Evolutionary conservation across 768 basidiomycete genomes (phyloP).

Genomic region (Tricholoma sp.): DNA sequence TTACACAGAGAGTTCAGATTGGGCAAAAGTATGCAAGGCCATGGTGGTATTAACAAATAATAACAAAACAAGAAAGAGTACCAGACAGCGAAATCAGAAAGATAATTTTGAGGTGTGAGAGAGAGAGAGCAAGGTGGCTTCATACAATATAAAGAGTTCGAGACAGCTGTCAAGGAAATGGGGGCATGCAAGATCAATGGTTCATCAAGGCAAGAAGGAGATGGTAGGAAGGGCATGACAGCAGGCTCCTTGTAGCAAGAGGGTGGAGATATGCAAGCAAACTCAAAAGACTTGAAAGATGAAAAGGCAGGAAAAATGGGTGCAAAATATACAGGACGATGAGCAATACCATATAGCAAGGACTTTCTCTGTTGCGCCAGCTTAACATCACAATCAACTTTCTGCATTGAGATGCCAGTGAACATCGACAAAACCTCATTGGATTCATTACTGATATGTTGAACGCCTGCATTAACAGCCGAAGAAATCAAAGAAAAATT

Average conservation of each 20-base stretch:
- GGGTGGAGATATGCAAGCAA: too few species aligned
- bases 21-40: too few species aligned
- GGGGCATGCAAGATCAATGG: background rate
- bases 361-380: background rate
- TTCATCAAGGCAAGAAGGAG: too few species aligned
- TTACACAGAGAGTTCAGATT: too few species aligned
- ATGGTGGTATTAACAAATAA: constrained; percentile 1
- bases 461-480: background rate
- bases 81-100: background rate
- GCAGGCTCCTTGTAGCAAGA: background rate
- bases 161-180: background rate
- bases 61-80: too few species aligned
- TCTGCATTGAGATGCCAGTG: background rate
- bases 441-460: background rate
- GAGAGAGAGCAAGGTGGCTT: too few species aligned
- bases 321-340: too few species aligned
- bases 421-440: background rate
- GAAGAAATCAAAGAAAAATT: background rate
- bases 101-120: background rate
- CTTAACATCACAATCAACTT: background rate
- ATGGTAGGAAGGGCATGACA: too few species aligned
- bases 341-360: background rate
- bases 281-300: background rate
- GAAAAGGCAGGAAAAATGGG: constrained; percentile 1
- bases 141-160: background rate